These are phyloP conservation scores for Xylaria intraflava DNA, from an alignment of 495 filamentous ascomycete genomes.

Conservation along the genomic window DNA sequence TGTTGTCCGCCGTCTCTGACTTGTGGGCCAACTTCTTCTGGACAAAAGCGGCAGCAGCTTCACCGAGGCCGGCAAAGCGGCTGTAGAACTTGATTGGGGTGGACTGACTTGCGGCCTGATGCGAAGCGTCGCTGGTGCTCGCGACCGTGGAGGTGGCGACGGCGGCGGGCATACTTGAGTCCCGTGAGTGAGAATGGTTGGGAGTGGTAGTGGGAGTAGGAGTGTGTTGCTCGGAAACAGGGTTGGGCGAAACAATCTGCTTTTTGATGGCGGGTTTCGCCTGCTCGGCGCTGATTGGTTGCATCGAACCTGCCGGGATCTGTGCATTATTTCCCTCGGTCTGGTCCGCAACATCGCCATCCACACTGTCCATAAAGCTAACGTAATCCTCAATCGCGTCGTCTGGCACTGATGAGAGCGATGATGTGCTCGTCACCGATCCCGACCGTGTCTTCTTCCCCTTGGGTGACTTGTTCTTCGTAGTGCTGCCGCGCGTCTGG, in stretches of 20 bases:
- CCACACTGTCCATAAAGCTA: constrained; percentile 19
- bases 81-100: constrained; percentile 18
- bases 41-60: constrained; percentile 9
- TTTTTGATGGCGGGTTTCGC: constrained; percentile 31
- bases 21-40: constrained; percentile 20
- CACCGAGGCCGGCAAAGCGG: constrained; percentile 17
- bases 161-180: constrained; percentile 26
- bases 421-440: constrained; percentile 35
- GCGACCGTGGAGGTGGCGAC: constrained; percentile 6
- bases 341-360: constrained; percentile 15
- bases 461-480: constrained; percentile 15
- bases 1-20: constrained; percentile 17
- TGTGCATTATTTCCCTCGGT: constrained; percentile 24
- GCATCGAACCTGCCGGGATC: constrained; percentile 25
- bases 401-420: constrained; percentile 35
- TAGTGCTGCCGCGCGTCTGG: not conserved
- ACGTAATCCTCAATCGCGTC: constrained; percentile 27
- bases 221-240: constrained; percentile 20
- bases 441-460: constrained; percentile 17
- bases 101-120: constrained; percentile 8
- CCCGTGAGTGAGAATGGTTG: constrained; percentile 17
- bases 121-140: constrained; percentile 16
- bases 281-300: constrained; percentile 27
- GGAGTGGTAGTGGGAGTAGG: constrained; percentile 11
- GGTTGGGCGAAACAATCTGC: constrained; percentile 27